Conservation (phyloP, 2,329 filamentous ascomycete genomes). For the Aspergillus tamarii region DNA sequence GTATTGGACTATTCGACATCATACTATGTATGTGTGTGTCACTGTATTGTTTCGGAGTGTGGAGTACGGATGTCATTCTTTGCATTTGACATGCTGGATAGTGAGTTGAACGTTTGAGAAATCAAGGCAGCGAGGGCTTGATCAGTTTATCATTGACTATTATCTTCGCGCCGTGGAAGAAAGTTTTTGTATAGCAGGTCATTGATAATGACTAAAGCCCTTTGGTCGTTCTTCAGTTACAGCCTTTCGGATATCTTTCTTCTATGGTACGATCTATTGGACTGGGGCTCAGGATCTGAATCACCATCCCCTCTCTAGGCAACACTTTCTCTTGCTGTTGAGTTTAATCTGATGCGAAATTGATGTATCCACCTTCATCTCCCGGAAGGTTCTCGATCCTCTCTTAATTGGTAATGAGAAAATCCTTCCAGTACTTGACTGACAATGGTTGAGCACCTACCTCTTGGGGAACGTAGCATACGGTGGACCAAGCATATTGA, state of each 20-base stretch:
- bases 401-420: not conserved
- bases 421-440: not conserved
- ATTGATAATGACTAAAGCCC: not conserved
- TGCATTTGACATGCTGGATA: not conserved
- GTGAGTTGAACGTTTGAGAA: not conserved
- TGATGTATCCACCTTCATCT: constrained; percentile 1
- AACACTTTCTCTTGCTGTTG: not conserved
- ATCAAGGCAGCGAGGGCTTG: not conserved
- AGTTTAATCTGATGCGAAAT: constrained; percentile 1
- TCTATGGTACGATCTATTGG: constrained; percentile 7
- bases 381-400: constrained; percentile 1
- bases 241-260: not conserved
- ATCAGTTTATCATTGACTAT: not conserved
- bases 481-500: not conserved
- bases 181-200: not conserved
- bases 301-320: not conserved
- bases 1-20: not conserved
- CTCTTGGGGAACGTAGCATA: not conserved
- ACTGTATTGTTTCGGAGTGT: not conserved
- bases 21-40: not conserved
- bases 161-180: not conserved
- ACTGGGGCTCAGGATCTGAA: not conserved
- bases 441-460: not conserved
- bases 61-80: not conserved
- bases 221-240: not conserved